Evolutionary conservation across 2,329 filamentous ascomycete genomes (phyloP).

Genomic region (Xylaria sp.): DNA sequence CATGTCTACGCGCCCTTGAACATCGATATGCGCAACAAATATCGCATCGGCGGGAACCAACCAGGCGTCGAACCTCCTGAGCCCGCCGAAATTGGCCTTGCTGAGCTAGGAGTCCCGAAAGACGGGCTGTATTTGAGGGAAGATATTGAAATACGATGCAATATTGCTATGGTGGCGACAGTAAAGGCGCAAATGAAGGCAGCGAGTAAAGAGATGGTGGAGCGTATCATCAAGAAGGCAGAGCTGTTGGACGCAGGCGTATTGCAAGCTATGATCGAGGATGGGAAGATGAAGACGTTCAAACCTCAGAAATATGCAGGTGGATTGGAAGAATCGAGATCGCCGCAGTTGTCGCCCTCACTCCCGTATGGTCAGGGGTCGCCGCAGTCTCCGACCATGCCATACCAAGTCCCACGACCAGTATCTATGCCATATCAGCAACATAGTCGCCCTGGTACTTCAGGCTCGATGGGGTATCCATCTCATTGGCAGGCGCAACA

Average conservation of each 20-base stretch:
- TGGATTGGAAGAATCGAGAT: constrained; percentile 39
- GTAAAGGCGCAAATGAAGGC: constrained; percentile 75
- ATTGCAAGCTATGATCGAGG: constrained; percentile 74
- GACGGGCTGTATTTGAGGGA: constrained; percentile 76
- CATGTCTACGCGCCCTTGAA: constrained; percentile 76
- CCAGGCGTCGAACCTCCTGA: constrained; percentile 72
- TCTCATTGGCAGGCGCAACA: constrained; percentile 46
- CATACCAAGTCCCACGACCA: constrained; percentile 57
- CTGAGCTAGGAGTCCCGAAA: constrained; percentile 67
- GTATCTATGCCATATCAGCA: constrained; percentile 49
- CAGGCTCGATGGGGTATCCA: constrained; percentile 46
- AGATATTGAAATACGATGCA: constrained; percentile 77
- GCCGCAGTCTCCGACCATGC: constrained; percentile 51
- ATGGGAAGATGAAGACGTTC: constrained; percentile 70
- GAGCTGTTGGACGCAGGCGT: constrained; percentile 74
- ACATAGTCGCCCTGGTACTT: constrained; percentile 49
- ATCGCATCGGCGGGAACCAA: constrained; percentile 75
- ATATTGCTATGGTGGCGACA: constrained; percentile 71
- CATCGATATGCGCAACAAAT: constrained; percentile 75
- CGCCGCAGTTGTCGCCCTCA: constrained; percentile 46
- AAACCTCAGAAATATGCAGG: constrained; percentile 55
- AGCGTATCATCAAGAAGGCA: constrained; percentile 76
- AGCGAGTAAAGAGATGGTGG: constrained; percentile 74
- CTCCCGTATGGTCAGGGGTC: constrained; percentile 41
- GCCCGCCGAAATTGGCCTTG: constrained; percentile 68